These are phyloP conservation scores for Ogataea ramenticola DNA, from an alignment of 805 yeast genomes.

Conservation along the genomic window DNA sequence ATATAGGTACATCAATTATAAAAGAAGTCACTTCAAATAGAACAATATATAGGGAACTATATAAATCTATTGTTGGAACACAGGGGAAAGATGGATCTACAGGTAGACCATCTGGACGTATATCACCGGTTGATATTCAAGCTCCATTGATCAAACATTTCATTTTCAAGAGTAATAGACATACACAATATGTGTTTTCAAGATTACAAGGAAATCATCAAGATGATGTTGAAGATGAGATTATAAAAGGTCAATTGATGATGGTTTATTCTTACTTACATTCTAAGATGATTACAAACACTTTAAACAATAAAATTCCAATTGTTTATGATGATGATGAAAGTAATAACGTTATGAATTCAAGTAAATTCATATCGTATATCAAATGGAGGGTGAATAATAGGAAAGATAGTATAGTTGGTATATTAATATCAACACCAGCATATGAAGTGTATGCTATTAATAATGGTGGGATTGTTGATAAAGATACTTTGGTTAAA, in stretches of 20 bases:
- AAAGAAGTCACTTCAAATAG: conserved; percentile 31
- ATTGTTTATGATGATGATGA: neutral
- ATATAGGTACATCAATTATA: conserved; percentile 47
- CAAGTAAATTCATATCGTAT: conserved; percentile 17
- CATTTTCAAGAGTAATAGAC: conserved; percentile 62
- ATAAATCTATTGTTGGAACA: conserved; percentile 20
- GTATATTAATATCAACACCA: conserved; percentile 21
- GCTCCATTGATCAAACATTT: conserved; percentile 68
- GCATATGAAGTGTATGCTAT: conserved; percentile 57
- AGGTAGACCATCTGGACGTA: conserved; percentile 26
- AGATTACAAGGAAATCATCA: conserved; percentile 10
- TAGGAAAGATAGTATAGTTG: conserved; percentile 17
- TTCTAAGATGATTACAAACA: conserved; percentile 12
- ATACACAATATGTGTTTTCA: conserved; percentile 51
- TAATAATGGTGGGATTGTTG: conserved; percentile 46
- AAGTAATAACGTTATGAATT: conserved; percentile 5
- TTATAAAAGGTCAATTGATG: conserved; percentile 19
- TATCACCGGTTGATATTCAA: conserved; percentile 43
- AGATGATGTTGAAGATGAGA: conserved; percentile 11
- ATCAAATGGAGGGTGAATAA: conserved; percentile 16
- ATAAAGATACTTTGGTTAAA: conserved; percentile 47
- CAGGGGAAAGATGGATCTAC: conserved; percentile 22
- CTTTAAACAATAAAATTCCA: conserved; percentile 1
- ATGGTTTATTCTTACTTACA: conserved; percentile 20
- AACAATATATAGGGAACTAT: conserved; percentile 22